phyloP scores from a whole-genome alignment of 164 flowering plant species.

The Taxillus chinensis region DNA sequence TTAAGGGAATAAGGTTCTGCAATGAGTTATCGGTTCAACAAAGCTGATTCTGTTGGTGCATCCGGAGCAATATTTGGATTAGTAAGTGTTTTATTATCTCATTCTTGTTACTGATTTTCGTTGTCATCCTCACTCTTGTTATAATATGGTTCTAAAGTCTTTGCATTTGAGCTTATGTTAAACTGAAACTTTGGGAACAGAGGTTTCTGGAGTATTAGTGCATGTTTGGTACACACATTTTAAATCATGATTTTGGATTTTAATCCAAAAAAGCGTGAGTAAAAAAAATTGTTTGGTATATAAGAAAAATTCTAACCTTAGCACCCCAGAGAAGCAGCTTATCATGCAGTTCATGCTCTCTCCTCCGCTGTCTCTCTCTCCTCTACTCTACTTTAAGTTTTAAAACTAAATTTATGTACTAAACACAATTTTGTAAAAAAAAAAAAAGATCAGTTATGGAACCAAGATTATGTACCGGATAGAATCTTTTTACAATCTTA shows the following conservation, averaged over 20 bases:
- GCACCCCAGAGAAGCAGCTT: conserved; percentile 75
- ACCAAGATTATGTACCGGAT: too few species aligned
- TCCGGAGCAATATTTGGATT: conserved; percentile 95
- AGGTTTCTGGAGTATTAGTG: not conserved
- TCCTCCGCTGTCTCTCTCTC: too few species aligned
- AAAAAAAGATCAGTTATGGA: too few species aligned
- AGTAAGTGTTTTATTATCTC: conserved; percentile 29
- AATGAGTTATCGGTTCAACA: conserved; percentile 67
- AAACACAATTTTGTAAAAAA: too few species aligned
- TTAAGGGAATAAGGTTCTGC: conserved; percentile 53
- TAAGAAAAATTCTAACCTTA: conserved; percentile 59
- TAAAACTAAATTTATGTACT: too few species aligned
- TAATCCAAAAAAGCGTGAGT: too few species aligned
- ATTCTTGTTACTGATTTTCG: too few species aligned
- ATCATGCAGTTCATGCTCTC: conserved; percentile 43
- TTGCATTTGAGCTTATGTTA: not conserved
- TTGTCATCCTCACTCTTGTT: not conserved
- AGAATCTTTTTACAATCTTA: too few species aligned
- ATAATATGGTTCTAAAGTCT: not conserved
- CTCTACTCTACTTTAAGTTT: too few species aligned
- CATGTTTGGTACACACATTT: not conserved
- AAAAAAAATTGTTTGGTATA: too few species aligned
- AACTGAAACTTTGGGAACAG: not conserved
- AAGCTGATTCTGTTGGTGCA: conserved; percentile 82
- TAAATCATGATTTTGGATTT: too few species aligned